Conservation (phyloP, 1,284 basidiomycete genomes). For the Kwoniella shivajii region DNA sequence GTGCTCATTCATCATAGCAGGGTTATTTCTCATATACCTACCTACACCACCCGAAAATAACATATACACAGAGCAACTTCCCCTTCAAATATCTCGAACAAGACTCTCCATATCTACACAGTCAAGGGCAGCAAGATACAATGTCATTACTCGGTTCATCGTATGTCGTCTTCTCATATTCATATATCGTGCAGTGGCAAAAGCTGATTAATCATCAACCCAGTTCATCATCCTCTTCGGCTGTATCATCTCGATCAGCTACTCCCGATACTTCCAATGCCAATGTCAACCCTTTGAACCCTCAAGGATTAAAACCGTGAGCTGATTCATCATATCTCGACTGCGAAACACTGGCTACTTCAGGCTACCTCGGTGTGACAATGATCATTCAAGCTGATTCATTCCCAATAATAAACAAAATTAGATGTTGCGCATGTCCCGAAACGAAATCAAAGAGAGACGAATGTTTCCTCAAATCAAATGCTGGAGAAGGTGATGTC, state of each 20-base stretch:
- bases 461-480: conserved; percentile 84
- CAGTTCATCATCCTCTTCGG: too few relatives aligned
- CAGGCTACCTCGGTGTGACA: neutral
- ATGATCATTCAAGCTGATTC: too few relatives aligned
- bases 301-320: conserved; percentile 86
- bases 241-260: conserved; percentile 20
- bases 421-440: conserved; percentile 90
- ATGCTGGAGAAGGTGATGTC: conserved; percentile 68
- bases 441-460: conserved; percentile 88
- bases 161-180: conserved; percentile 10
- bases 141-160: conserved; percentile 31
- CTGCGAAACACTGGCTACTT: neutral
- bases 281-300: conserved; percentile 74
- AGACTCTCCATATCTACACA: too few relatives aligned
- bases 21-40: too few relatives aligned
- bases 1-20: too few relatives aligned
- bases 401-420: too few relatives aligned
- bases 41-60: too few relatives aligned
- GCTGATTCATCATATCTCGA: conserved; percentile 53
- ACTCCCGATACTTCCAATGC: conserved; percentile 16
- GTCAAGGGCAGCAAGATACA: too few relatives aligned
- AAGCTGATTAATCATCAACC: neutral
- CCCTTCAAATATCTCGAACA: too few relatives aligned
- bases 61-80: too few relatives aligned
- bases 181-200: conserved; percentile 7